Evolutionary conservation across 495 filamentous ascomycete species (phyloP), one percentile per base, ranked within the genome.

Genomic region (Acidiella bohemica): DNA sequence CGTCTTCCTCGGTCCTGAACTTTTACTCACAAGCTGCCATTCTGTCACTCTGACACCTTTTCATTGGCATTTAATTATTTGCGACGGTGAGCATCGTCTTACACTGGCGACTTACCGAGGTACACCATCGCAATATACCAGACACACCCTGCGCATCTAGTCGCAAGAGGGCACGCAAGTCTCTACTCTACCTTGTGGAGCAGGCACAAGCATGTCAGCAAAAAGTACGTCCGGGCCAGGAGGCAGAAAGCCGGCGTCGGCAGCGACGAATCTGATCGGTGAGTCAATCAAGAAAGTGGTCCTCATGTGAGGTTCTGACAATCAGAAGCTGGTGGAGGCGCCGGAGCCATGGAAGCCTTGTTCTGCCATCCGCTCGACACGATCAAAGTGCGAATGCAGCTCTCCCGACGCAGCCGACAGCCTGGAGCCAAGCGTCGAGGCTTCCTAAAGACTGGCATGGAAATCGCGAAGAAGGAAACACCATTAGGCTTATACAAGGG

Each of bases 321-420:
- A 18, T 33, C 21, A 20, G 48, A 54, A 96, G 90, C 92, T 64
- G 92, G 92, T 57, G 92, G 92, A 57, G 87, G 84, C 56, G 92
- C 92, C 38, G 92, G 92, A 56, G 93, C 96, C 84, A 96, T 95
- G 83, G 92, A 99, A 65, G 92, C 92, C 20, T 75, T 99, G 36
- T 84, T 73, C 44, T 99, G 92, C 63, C 92, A 99, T 67, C 92
- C 92, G 42, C 71, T 99, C 79, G 87, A 94, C 57, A 94, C 85
- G 19, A 88, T 95, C 68, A 94, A 99, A 75, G 92, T 99, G 38
- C 92, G 92, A 47, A 99, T 99, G 92, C 92, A 99, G 66, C 78
- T 99, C 22, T 96, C 90, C 22, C 71, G 81, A 33, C 75, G 92
- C 53, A 82, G 82, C 34, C 72, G 78, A 36, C 73, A 75, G 11